phyloP scores from a whole-genome alignment of 2,329 filamentous ascomycete genomes.

The Passalora sequoiae region DNA sequence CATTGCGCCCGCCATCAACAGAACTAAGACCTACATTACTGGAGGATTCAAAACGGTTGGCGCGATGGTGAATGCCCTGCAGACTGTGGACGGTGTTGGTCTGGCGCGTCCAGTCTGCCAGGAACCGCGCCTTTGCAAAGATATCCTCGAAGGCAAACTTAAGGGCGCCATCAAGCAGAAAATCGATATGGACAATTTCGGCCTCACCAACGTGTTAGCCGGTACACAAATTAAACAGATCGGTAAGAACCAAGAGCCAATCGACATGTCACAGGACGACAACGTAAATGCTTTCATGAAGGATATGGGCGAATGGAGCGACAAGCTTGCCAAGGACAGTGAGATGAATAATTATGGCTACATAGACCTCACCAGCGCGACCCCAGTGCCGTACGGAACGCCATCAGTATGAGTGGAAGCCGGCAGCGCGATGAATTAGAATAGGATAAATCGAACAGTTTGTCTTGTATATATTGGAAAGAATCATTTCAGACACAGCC shows the following conservation, averaged over 20 bases:
- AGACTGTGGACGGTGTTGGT: constrained; percentile 56
- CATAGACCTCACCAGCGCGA: constrained; percentile 39
- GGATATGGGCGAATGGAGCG: constrained; percentile 44
- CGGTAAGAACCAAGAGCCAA: constrained; percentile 50
- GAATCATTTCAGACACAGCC: constrained; percentile 16
- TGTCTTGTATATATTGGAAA: too few species aligned
- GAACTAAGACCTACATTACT: constrained; percentile 56
- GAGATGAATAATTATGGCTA: constrained; percentile 22
- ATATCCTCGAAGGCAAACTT: constrained; percentile 45
- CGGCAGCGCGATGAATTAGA: not conserved
- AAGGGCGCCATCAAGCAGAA: constrained; percentile 45
- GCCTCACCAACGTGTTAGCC: constrained; percentile 42
- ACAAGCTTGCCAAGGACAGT: constrained; percentile 22
- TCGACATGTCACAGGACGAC: constrained; percentile 47
- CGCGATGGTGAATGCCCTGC: constrained; percentile 56
- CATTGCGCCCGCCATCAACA: constrained; percentile 45
- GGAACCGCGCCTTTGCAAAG: constrained; percentile 45
- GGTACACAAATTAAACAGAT: constrained; percentile 51
- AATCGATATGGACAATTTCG: constrained; percentile 50
- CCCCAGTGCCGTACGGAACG: constrained; percentile 37
- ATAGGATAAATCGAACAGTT: too few species aligned
- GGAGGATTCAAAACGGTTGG: constrained; percentile 53
- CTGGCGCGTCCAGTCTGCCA: constrained; percentile 51
- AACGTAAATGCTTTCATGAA: constrained; percentile 47
- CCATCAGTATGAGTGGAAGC: constrained; percentile 11